These are phyloP conservation scores for Onygenales sp. DNA, from an alignment of 2,329 filamentous ascomycete genomes.

Conservation along the genomic window DNA sequence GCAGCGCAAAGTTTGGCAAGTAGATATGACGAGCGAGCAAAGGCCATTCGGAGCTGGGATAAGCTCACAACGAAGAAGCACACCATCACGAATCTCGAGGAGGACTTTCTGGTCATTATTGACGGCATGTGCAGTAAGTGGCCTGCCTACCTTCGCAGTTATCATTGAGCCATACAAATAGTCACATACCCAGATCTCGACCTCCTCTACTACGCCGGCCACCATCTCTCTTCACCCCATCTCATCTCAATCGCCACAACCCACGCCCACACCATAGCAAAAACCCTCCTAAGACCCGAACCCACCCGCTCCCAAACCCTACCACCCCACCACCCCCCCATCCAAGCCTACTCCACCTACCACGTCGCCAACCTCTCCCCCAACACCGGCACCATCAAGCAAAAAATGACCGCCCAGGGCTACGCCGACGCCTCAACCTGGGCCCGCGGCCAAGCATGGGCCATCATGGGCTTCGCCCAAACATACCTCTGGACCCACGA, in stretches of 20 bases:
- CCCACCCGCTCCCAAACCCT: background rate
- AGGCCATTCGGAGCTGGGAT: slow-evolving; percentile 44
- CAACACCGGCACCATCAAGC: slow-evolving; percentile 9
- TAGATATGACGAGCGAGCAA: slow-evolving; percentile 32
- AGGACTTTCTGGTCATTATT: slow-evolving; percentile 32
- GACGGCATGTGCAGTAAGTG: slow-evolving; percentile 25
- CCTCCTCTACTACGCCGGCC: slow-evolving; percentile 29
- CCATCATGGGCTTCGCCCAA: slow-evolving; percentile 26
- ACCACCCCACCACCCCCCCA: background rate
- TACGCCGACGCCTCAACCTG: slow-evolving; percentile 17
- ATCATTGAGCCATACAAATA: slow-evolving; percentile 18
- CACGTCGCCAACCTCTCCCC: slow-evolving; percentile 14
- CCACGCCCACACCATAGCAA: slow-evolving; percentile 11
- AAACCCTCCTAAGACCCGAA: slow-evolving; percentile 9
- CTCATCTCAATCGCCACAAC: slow-evolving; percentile 21
- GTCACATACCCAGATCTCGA: slow-evolving; percentile 18
- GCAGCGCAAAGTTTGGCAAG: slow-evolving; percentile 38
- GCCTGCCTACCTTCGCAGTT: background rate
- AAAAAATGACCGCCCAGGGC: slow-evolving; percentile 16
- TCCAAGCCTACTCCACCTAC: slow-evolving; percentile 11
- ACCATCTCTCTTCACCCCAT: slow-evolving; percentile 13
- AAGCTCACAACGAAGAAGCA: slow-evolving; percentile 22
- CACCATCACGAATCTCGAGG: slow-evolving; percentile 17
- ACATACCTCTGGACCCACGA: slow-evolving; percentile 29
- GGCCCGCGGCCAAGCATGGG: slow-evolving; percentile 19